Percentiles rank a stretch among this genome's conserved stretches.
These are phyloP conservation scores for Globomyces sp. DNA, from an alignment of 371 early-diverging fungal species.

Conservation along the genomic window DNA sequence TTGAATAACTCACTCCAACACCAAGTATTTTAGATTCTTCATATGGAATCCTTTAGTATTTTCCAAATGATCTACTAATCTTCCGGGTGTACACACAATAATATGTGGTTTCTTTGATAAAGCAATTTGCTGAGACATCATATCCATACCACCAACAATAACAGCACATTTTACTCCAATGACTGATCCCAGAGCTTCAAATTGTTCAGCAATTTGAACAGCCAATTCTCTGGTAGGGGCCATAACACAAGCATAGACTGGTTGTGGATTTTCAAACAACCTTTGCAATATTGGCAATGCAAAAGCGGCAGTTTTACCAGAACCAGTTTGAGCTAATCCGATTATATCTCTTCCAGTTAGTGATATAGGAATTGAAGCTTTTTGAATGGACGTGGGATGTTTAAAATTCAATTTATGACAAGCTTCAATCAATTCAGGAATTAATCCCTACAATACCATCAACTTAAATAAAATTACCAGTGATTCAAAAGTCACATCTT, in stretches of 20 bases:
- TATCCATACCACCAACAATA: constrained; percentile 97
- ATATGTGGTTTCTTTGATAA: constrained; percentile 95
- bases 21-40: constrained; percentile 82
- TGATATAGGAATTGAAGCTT: constrained; percentile 41
- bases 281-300: constrained; percentile 94
- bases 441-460: constrained; percentile 56
- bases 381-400: constrained; percentile 80
- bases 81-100: constrained; percentile 97
- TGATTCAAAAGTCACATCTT: constrained; percentile 22
- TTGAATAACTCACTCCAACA: constrained; percentile 10
- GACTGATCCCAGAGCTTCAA: constrained; percentile 86
- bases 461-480: constrained; percentile 15
- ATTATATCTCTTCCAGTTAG: constrained; percentile 76
- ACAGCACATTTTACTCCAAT: constrained; percentile 94
- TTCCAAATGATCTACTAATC: constrained; percentile 94
- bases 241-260: constrained; percentile 92
- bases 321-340: constrained; percentile 97
- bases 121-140: constrained; percentile 91
- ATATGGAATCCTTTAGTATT: constrained; percentile 96
- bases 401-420: constrained; percentile 86
- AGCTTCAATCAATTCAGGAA: constrained; percentile 81
- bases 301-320: constrained; percentile 98
- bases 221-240: constrained; percentile 98
- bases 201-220: constrained; percentile 90
- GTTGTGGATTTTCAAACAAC: constrained; percentile 84